A percentile compares a stretch with the other conserved stretches of the same genome.
phyloP scores from a whole-genome alignment of 1,284 basidiomycete genomes.

The Malassezia obtusa region DNA sequence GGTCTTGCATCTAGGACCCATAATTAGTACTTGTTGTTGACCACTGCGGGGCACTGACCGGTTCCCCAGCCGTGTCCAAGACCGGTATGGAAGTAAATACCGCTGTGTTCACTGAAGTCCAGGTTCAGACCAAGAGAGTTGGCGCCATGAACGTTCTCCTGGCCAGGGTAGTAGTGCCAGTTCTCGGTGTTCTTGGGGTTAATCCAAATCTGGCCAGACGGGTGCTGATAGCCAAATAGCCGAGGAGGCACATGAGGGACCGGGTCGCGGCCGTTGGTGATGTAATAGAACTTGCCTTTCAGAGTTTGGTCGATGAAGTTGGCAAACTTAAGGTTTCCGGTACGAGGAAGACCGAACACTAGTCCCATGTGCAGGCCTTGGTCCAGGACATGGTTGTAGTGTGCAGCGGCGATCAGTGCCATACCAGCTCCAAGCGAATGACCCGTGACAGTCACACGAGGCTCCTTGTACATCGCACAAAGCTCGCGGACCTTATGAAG shows the following conservation, averaged over 20 bases:
- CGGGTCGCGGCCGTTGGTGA: slow-evolving; percentile 28
- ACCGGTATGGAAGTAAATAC: not conserved
- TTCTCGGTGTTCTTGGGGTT: slow-evolving; percentile 23
- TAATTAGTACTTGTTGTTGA: not conserved
- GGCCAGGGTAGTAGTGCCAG: slow-evolving; percentile 29
- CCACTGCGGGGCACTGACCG: not conserved
- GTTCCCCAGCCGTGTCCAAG: not conserved
- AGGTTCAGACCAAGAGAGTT: slow-evolving; percentile 8
- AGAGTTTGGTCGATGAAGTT: slow-evolving; percentile 26
- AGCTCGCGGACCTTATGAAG: not conserved
- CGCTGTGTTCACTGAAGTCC: slow-evolving; percentile 2
- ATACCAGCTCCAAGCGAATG: slow-evolving; percentile 37
- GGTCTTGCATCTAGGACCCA: too few species aligned
- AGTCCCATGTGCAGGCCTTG: slow-evolving; percentile 17
- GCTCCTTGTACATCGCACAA: slow-evolving; percentile 13
- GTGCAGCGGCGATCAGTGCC: slow-evolving; percentile 28
- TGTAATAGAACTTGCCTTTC: slow-evolving; percentile 21
- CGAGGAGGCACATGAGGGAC: slow-evolving; percentile 26
- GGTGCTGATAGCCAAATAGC: slow-evolving; percentile 23
- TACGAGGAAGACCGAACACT: slow-evolving; percentile 30
- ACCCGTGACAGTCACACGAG: slow-evolving; percentile 23
- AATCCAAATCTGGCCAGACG: slow-evolving; percentile 35
- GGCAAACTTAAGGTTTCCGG: slow-evolving; percentile 26
- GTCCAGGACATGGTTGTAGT: slow-evolving; percentile 24
- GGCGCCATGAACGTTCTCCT: slow-evolving; percentile 35